Evolutionary conservation across 306 rosid genomes (phyloP).

Genomic region (Herpetospermum pedunculosum): DNA sequence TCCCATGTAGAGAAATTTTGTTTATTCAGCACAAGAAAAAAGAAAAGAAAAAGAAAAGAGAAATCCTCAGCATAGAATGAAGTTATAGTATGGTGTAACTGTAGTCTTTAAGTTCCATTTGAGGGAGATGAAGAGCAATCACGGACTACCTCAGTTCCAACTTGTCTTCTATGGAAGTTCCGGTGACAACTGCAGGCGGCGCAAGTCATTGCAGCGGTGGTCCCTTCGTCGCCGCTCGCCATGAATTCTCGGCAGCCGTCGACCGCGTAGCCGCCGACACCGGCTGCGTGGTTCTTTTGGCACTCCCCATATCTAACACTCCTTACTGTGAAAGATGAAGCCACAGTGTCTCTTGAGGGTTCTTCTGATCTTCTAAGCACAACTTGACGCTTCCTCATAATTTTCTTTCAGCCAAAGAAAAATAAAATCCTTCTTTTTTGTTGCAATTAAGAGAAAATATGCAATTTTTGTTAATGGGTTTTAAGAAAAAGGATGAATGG

Average conservation of each 20-base stretch:
- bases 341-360: constrained; percentile 12
- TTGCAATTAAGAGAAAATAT: constrained; percentile 9
- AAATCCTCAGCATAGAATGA: background rate
- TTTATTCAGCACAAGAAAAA: background rate
- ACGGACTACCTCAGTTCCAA: constrained; percentile 37
- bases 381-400: constrained; percentile 95
- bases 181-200: constrained; percentile 94
- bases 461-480: background rate
- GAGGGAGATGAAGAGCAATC: constrained; percentile 44
- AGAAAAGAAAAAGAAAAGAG: background rate
- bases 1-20: background rate
- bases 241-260: constrained; percentile 94
- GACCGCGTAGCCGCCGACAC: constrained; percentile 76
- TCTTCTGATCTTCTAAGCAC: constrained; percentile 52
- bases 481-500: background rate
- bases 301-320: constrained; percentile 75
- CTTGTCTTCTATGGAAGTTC: constrained; percentile 65
- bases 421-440: background rate
- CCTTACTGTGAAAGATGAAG: constrained; percentile 9
- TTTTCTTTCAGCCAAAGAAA: background rate
- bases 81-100: background rate
- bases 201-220: constrained; percentile 45
- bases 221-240: constrained; percentile 49
- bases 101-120: constrained; percentile 17
- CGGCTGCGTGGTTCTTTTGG: constrained; percentile 91